Conservation (phyloP, 1,284 basidiomycete genomes). For the Pseudomicrostroma phylloplanum region DNA sequence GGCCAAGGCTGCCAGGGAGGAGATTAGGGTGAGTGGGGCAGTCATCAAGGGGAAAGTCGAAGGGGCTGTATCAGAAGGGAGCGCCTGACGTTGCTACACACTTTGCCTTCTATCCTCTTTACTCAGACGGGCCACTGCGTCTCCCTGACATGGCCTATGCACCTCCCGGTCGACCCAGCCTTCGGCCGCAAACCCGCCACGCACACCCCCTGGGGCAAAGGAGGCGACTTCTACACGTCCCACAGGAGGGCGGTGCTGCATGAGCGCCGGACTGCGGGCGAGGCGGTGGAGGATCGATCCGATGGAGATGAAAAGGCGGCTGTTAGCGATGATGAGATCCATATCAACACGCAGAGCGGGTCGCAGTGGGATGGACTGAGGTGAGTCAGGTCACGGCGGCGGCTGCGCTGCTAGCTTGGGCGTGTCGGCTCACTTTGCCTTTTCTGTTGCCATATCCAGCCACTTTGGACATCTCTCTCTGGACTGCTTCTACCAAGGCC, state of each 20-base stretch:
- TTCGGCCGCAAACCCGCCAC: constrained; percentile 26
- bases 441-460: constrained; percentile 8
- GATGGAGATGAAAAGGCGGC: constrained; percentile 13
- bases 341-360: constrained; percentile 67
- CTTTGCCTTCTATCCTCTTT: constrained; percentile 43
- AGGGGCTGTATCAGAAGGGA: neutral
- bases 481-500: constrained; percentile 37
- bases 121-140: constrained; percentile 23
- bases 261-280: neutral
- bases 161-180: constrained; percentile 34
- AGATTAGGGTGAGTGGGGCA: constrained; percentile 55
- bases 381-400: no score
- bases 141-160: constrained; percentile 38
- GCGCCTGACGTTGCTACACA: neutral
- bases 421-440: no score
- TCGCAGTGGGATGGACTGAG: constrained; percentile 65
- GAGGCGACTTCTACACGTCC: constrained; percentile 14
- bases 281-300: neutral
- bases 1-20: constrained; percentile 59
- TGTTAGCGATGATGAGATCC: constrained; percentile 42
- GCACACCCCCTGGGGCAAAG: constrained; percentile 27
- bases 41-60: neutral
- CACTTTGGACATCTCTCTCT: constrained; percentile 43
- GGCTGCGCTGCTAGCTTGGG: no score
- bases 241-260: neutral